phyloP scores from a whole-genome alignment of 176 grass and related monocot genomes.

The Eleusine coracana region DNA sequence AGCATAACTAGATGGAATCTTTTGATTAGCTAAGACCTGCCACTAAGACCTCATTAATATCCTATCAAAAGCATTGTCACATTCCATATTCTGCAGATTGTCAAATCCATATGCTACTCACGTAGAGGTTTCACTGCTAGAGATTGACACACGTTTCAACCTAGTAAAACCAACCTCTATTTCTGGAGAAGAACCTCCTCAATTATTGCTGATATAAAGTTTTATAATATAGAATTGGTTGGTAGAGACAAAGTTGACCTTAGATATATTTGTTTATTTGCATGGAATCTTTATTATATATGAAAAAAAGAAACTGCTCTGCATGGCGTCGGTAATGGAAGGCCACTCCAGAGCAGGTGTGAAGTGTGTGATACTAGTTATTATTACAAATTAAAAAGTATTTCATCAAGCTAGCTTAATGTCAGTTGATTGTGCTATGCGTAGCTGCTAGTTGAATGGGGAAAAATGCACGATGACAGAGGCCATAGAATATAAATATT shows the following conservation, averaged over 20 bases:
- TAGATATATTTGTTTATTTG: constrained; percentile 34
- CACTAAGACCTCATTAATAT: constrained; percentile 52
- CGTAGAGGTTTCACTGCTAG: constrained; percentile 31
- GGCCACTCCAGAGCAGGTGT: background rate
- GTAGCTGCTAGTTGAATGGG: background rate
- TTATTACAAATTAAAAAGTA: constrained; percentile 13
- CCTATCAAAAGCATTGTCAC: constrained; percentile 41
- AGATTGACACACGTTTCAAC: constrained; percentile 39
- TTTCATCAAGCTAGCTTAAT: constrained; percentile 12
- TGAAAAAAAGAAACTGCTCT: constrained; percentile 21
- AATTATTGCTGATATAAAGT: constrained; percentile 40
- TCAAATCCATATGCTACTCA: constrained; percentile 41
- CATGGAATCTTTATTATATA: constrained; percentile 33
- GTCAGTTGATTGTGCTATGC: background rate
- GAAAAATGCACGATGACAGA: background rate
- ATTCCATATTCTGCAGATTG: constrained; percentile 55
- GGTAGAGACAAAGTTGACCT: constrained; percentile 48
- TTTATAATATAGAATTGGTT: constrained; percentile 43
- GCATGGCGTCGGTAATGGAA: constrained; percentile 35
- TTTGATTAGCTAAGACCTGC: constrained; percentile 50
- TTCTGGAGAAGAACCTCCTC: constrained; percentile 38
- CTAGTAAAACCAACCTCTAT: constrained; percentile 39
- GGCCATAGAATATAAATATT: background rate
- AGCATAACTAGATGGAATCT: constrained; percentile 51
- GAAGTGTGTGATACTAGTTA: too few relatives aligned